phyloP scores from a whole-genome alignment of 305 asterid species.

The Solanum hybrid region DNA sequence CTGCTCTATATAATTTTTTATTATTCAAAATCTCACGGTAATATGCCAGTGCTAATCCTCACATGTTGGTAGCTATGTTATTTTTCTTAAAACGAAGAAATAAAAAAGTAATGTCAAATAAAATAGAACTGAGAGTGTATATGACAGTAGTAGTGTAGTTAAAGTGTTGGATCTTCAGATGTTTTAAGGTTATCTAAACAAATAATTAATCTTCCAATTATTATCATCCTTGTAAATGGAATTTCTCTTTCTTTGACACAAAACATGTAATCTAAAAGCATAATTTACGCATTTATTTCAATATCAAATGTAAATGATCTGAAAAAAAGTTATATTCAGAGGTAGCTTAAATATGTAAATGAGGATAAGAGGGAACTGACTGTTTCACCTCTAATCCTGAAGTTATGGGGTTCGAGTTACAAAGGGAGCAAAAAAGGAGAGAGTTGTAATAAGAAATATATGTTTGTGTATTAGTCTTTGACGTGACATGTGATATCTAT shows the following conservation, averaged over 20 bases:
- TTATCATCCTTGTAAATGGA: not conserved
- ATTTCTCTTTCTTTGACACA: not conserved
- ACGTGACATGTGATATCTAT: not conserved
- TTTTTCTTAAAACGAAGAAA: not conserved
- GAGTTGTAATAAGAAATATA: not conserved
- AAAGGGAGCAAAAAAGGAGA: not conserved
- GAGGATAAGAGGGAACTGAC: not conserved
- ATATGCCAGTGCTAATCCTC: not conserved
- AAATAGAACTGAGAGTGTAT: not conserved
- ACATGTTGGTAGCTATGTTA: not conserved
- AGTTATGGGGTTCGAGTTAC: not conserved
- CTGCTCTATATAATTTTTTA: not conserved
- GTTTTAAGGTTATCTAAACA: not conserved
- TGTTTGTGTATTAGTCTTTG: not conserved
- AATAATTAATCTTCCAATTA: not conserved
- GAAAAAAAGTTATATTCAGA: not conserved
- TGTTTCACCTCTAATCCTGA: not conserved
- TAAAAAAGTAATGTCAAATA: not conserved
- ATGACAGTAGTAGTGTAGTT: not conserved
- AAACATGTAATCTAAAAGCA: not conserved
- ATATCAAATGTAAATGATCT: not conserved
- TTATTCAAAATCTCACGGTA: no score
- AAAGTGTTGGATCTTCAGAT: not conserved
- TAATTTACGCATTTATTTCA: not conserved
- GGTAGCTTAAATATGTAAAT: not conserved